Evolutionary conservation across 306 rosid species (phyloP), one percentile per base, ranked within the genome.

Genomic region (Acacia acuminata): DNA sequence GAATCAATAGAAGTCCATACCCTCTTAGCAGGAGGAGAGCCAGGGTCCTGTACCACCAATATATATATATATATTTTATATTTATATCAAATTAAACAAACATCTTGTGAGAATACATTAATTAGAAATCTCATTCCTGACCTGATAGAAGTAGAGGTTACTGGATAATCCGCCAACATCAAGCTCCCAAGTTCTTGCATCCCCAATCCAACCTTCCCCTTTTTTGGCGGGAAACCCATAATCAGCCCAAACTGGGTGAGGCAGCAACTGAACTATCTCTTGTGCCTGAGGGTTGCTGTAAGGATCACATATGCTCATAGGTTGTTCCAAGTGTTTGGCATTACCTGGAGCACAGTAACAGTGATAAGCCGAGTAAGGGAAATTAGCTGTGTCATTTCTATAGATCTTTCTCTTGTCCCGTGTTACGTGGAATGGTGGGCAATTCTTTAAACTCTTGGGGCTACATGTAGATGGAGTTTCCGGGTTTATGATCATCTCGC

Each of bases 281-380:
- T 94, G 98, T 20, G 94, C 91, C 71, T 90, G 94, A 73, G 98
- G 98, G 64, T 94, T 94, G 75, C 97, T 92, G 67, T 94, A 94
- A 72, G 94, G 92, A 60, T 94, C 98, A 81, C 97, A 94, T 38
- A 79, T 83, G 79, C 88, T 84, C 4, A 85, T 90, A 16, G 91
- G 92, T 44, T 81, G 76, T 84, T 92, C 98, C 63, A 92, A 82
- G 63, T 83, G 78, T 65, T 83, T 68, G 10, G 94, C 94, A 84
- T 89, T 94, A 17, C 94, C 94, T 0, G 98, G 98, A 22, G 92
- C 94, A 80, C 98, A 90, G 69, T 92, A 94, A 74, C 56, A 90
- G 79, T 92, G 97, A 80, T 94, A 90, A 36, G 98, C 97, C 1
- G 82, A 32, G 50, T 92, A 94, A 10, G 97, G 97, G 81, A 92